phyloP scores from a whole-genome alignment of 208 protist genomes.

The Acanthamoeba lugdunensis region DNA sequence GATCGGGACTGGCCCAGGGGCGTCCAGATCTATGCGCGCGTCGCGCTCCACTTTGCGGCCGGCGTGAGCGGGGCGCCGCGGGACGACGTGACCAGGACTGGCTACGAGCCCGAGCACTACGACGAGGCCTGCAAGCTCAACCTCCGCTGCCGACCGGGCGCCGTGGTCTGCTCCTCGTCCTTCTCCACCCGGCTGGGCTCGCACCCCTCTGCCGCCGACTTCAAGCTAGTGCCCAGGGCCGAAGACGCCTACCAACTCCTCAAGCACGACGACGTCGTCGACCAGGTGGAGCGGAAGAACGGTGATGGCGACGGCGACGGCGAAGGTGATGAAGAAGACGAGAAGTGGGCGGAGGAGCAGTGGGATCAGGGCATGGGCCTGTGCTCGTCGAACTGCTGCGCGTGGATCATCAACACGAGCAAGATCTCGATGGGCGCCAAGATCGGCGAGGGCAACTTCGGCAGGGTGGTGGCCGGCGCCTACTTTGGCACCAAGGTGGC shows the following conservation, averaged over 20 bases:
- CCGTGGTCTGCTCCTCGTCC: not conserved
- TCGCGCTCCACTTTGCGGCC: not conserved
- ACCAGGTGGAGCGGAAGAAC: too few relatives aligned
- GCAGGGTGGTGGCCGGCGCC: not conserved
- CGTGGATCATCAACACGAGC: constrained; percentile 17
- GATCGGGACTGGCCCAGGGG: not conserved
- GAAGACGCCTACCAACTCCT: too few relatives aligned
- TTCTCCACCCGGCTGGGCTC: not conserved
- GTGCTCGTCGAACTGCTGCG: constrained; percentile 58
- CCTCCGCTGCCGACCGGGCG: not conserved
- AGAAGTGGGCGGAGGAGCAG: not conserved
- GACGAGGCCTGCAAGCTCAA: constrained; percentile 29
- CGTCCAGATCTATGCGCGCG: not conserved
- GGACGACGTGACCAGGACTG: not conserved
- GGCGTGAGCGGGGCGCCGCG: not conserved
- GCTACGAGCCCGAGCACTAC: not conserved
- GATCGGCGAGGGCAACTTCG: constrained; percentile 64
- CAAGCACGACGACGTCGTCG: too few relatives aligned
- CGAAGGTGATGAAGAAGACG: not conserved
- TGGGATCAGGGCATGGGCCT: constrained; percentile 57
- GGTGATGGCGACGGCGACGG: not conserved
- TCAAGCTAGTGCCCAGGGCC: too few relatives aligned
- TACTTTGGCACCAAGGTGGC: constrained; percentile 29
- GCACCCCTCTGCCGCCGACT: not conserved
- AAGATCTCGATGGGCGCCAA: constrained; percentile 22